Evolutionary conservation across 495 filamentous ascomycete genomes (phyloP).

Genomic region (Daldinia caldariorum): DNA sequence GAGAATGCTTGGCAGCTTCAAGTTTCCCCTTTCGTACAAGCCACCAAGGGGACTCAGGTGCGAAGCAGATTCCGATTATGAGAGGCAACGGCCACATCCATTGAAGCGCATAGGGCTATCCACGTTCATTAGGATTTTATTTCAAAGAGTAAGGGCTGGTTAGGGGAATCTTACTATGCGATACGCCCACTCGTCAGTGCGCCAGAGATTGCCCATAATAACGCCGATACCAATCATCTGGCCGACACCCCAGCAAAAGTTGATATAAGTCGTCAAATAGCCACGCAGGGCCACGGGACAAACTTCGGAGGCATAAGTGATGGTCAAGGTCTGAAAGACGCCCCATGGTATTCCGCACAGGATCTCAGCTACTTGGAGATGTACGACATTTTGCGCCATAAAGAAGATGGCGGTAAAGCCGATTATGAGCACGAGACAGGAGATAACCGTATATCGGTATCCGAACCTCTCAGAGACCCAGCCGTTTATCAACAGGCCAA

Average conservation of each 20-base stretch:
- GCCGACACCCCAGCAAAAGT: constrained; percentile 83
- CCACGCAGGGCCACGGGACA: constrained; percentile 76
- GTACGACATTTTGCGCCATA: constrained; percentile 73
- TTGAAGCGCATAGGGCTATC: constrained; percentile 73
- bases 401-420: constrained; percentile 81
- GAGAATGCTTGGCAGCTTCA: constrained; percentile 72
- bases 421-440: constrained; percentile 70
- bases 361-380: constrained; percentile 77
- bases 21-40: constrained; percentile 75
- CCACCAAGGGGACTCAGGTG: constrained; percentile 87
- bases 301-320: constrained; percentile 84
- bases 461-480: constrained; percentile 79
- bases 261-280: constrained; percentile 82
- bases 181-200: constrained; percentile 68
- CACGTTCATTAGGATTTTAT: constrained; percentile 19
- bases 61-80: constrained; percentile 73
- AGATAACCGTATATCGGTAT: constrained; percentile 76
- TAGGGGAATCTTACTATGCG: constrained; percentile 54
- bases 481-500: constrained; percentile 80
- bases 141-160: not conserved
- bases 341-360: constrained; percentile 82
- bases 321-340: constrained; percentile 80
- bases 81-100: constrained; percentile 89
- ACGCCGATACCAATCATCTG: constrained; percentile 80
- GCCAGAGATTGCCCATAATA: constrained; percentile 68